Evolutionary conservation across 108 stramenopile genomes (phyloP), one percentile per base, ranked within the genome.

Genomic region (Cyclotella cryptica): DNA sequence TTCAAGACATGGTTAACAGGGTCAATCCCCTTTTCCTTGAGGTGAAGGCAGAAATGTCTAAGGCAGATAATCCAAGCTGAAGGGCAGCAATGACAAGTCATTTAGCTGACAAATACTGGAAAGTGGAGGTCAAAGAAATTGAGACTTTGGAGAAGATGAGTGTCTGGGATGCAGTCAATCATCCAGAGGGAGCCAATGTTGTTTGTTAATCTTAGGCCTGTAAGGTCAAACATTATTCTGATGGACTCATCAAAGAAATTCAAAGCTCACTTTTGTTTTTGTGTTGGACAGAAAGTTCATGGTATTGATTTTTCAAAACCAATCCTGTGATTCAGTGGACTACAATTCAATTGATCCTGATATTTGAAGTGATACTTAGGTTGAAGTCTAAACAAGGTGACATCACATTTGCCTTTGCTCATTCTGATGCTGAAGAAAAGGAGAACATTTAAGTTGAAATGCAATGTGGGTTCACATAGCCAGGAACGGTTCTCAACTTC

Each of bases 261-360:
- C 45, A 91, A 91, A 51, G 90, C 77, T 10, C 0, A 88, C 30
- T 83, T 86, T 41, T 91, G 90, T 68, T 79, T 69, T 35, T 15
- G 3, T 43, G 0, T 26, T 19, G 21, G n/a, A n/a, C n/a, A 72
- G 29, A 88, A 91, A 66, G 35, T 73, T 0, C 73, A 88, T 52
- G 88, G 90, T 9, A 78, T 88, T 57, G 88, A 91, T 64, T 91
- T 81, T 77, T 69, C 76, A 86, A 28, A 84, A 71, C 21, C 85
- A 79, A 83, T 49, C 85, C 89, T 22, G 86, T 88, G 0, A 86
- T 90, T 0, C 55, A 64, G 22, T 90, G 86, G 86, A 72, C 44
- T 4, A 88, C 88, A 0, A 73, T 86, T 17, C 76, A 84, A 7
- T 24, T 7, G 27, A 84, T 10, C 2, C 3, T 35, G 6, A 24